Percentiles rank a stretch among this genome's conserved stretches.
Evolutionary conservation across 176 grass and related monocot species (phyloP).

Genomic region (Triticum urartu): DNA sequence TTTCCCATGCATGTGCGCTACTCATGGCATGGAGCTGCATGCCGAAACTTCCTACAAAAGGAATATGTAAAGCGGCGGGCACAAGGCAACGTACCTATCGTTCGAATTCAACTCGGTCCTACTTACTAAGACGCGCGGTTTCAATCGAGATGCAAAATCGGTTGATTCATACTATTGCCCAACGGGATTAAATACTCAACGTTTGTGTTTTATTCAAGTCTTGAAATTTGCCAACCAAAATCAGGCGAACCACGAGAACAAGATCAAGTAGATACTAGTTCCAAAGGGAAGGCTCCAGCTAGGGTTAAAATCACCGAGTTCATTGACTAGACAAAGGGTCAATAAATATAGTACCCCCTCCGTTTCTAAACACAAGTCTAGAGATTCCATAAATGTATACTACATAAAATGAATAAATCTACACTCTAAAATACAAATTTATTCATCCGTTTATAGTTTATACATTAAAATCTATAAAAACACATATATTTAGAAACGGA

Average conservation of each 20-base stretch:
- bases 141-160: background rate
- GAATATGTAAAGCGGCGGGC: background rate
- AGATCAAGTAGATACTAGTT: background rate
- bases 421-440: too few species aligned
- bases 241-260: background rate
- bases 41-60: slow-evolving; percentile 38
- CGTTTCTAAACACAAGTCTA: too few species aligned
- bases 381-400: too few species aligned
- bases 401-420: too few species aligned
- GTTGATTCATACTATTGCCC: background rate
- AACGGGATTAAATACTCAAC: background rate
- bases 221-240: background rate
- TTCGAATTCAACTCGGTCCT: background rate
- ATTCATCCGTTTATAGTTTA: too few species aligned
- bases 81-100: background rate
- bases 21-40: slow-evolving; percentile 18
- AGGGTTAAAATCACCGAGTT: background rate
- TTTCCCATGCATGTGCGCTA: slow-evolving; percentile 22
- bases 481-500: too few species aligned
- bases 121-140: too few species aligned
- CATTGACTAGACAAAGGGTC: too few species aligned
- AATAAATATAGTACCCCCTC: too few species aligned
- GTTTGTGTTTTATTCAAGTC: background rate
- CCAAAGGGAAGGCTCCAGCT: background rate
- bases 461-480: too few species aligned